Evolutionary conservation across 2,329 filamentous ascomycete genomes (phyloP).

Genomic region (Sclerotinia sclerotiorum): DNA sequence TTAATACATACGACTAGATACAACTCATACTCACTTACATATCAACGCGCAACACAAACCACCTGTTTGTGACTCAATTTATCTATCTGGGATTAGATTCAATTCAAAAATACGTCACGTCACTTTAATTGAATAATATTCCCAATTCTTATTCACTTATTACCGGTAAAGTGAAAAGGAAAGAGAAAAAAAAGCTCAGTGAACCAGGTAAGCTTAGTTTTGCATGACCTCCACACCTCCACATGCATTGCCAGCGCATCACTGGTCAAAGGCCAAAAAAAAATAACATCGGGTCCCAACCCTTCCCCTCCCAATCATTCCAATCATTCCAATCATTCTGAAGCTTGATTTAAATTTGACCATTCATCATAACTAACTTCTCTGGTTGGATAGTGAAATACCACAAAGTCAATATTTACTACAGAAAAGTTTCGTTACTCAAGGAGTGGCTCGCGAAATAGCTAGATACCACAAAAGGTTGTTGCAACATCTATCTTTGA

Average conservation of each 20-base stretch:
- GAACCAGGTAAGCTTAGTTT: conserved; percentile 41
- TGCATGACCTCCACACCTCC: conserved; percentile 34
- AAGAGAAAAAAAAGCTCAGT: conserved; percentile 3
- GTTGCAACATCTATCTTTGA: conserved; percentile 33
- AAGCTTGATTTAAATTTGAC: conserved; percentile 31
- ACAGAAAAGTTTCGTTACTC: conserved; percentile 32
- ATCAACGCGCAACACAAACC: conserved; percentile 21
- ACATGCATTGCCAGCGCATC: conserved; percentile 42
- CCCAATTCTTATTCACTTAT: conserved; percentile 33
- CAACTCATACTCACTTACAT: conserved; percentile 8
- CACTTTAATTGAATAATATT: conserved; percentile 25
- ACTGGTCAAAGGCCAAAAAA: conserved; percentile 38
- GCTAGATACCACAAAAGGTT: conserved; percentile 31
- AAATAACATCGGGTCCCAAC: conserved; percentile 33
- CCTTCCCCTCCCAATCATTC: conserved; percentile 37
- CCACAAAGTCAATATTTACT: conserved; percentile 31
- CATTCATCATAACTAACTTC: conserved; percentile 38
- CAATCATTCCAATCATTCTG: conserved; percentile 32
- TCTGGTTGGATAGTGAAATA: conserved; percentile 38
- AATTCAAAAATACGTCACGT: conserved; percentile 28
- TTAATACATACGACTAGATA: conserved; percentile 6
- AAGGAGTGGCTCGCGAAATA: conserved; percentile 34
- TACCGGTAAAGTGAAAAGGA: conserved; percentile 30
- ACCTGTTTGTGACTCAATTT: conserved; percentile 4
- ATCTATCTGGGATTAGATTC: conserved; percentile 16